These are phyloP conservation scores for Chlorophyllum brunneum DNA, from an alignment of 768 basidiomycete genomes.

Conservation along the genomic window DNA sequence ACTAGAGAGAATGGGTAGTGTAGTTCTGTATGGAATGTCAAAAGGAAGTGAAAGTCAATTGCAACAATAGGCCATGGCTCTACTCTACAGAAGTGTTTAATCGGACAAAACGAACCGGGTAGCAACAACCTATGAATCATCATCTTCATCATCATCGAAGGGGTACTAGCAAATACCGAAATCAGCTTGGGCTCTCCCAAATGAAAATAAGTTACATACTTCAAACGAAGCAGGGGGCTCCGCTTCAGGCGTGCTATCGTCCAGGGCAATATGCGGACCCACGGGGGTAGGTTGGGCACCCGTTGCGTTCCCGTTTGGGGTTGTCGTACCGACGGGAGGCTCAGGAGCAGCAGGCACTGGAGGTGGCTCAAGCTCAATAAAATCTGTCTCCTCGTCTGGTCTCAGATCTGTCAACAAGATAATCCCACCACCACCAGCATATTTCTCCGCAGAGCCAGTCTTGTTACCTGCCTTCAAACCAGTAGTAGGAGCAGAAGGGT, in stretches of 20 bases:
- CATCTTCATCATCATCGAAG: conserved; percentile 66
- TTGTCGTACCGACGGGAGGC: conserved; percentile 20
- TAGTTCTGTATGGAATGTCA: too few relatives aligned
- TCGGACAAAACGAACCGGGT: not conserved
- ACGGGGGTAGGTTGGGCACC: conserved; percentile 24
- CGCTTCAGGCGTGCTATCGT: conserved; percentile 68
- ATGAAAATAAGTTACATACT: conserved; percentile 42
- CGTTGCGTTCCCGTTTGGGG: conserved; percentile 27
- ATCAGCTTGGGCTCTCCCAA: conserved; percentile 5
- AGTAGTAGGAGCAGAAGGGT: conserved; percentile 22
- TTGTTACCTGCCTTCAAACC: conserved; percentile 26
- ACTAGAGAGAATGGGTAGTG: too few relatives aligned
- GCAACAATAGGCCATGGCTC: conserved; percentile 1
- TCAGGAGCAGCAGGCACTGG: conserved; percentile 16
- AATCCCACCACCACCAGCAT: conserved; percentile 83
- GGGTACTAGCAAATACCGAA: conserved; percentile 52
- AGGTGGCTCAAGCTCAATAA: conserved; percentile 56
- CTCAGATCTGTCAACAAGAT: conserved; percentile 74
- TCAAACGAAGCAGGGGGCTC: conserved; percentile 80
- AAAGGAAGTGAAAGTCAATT: not conserved
- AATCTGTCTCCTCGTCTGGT: conserved; percentile 69
- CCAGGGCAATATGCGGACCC: conserved; percentile 62
- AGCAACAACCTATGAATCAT: conserved; percentile 43
- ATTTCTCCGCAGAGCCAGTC: conserved; percentile 47
- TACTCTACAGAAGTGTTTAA: conserved; percentile 10